Percentiles rank a stretch among this genome's conserved stretches.
Conservation (phyloP, 441 rosid genomes). For the Biscutella auriculata region DNA sequence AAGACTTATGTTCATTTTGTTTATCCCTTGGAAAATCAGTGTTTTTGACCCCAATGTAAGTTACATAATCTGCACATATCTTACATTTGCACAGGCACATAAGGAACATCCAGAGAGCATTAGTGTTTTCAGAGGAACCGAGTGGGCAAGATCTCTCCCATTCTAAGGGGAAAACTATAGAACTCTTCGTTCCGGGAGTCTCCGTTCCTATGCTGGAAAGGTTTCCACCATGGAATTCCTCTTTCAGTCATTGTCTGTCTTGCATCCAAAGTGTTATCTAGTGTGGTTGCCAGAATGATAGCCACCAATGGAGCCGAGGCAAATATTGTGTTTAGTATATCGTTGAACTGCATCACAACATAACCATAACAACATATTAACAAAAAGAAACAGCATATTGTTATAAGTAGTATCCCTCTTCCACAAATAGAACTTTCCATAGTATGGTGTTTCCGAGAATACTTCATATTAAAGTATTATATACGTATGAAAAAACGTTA, state of each 20-base stretch:
- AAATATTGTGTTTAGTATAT: slow-evolving; percentile 75
- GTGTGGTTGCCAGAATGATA: slow-evolving; percentile 45
- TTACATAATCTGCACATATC: slow-evolving; percentile 13
- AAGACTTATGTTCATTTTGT: neutral
- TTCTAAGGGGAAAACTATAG: slow-evolving; percentile 55
- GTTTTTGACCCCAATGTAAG: neutral
- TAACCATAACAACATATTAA: neutral
- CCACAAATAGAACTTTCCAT: too few relatives aligned
- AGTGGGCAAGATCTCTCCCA: slow-evolving; percentile 42
- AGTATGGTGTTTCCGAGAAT: too few relatives aligned
- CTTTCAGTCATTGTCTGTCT: slow-evolving; percentile 29
- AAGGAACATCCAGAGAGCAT: neutral
- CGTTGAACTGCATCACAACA: slow-evolving; percentile 62
- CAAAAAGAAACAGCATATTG: neutral
- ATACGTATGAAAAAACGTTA: too few relatives aligned
- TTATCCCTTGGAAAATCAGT: neutral
- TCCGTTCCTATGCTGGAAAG: slow-evolving; percentile 62
- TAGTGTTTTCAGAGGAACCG: slow-evolving; percentile 45
- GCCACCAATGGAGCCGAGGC: slow-evolving; percentile 78
- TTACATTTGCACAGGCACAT: slow-evolving; percentile 9
- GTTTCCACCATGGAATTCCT: slow-evolving; percentile 83
- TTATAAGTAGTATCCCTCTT: neutral
- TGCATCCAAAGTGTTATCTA: slow-evolving; percentile 73
- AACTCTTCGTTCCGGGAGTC: slow-evolving; percentile 63
- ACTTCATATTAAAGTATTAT: too few relatives aligned